Evolutionary conservation across 225 moss, liverwort and hornwort species (phyloP).

Genomic region (Ulota crispa): DNA sequence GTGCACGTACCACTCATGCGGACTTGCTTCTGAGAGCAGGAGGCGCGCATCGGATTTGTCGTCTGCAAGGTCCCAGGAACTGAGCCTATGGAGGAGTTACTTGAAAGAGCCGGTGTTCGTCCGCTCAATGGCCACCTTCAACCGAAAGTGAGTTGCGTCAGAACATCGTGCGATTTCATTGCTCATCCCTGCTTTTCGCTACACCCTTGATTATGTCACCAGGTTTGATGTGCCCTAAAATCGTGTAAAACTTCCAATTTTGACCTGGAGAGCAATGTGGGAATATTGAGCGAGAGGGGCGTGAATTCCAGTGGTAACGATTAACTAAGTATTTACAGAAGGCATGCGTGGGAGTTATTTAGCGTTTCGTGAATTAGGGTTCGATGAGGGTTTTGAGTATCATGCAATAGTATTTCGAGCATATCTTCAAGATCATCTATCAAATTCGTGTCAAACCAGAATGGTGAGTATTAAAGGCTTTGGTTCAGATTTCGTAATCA

Average conservation of each 20-base stretch:
- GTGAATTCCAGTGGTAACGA: background rate
- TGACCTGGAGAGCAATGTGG: background rate
- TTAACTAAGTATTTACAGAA: background rate
- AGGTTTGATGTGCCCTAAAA: background rate
- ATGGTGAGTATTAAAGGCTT: background rate
- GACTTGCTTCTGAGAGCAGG: constrained; percentile 16
- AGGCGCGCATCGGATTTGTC: background rate
- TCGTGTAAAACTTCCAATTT: background rate
- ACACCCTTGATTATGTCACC: background rate
- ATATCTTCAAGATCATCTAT: background rate
- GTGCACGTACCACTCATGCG: constrained; percentile 27
- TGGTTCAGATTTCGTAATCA: background rate
- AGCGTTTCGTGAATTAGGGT: background rate
- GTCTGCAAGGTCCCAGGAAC: constrained; percentile 13
- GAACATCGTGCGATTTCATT: background rate
- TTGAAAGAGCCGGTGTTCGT: constrained; percentile 35
- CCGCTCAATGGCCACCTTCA: constrained; percentile 47
- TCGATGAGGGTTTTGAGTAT: constrained; percentile 7
- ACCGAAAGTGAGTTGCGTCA: constrained; percentile 33
- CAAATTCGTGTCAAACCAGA: background rate
- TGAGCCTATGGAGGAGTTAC: constrained; percentile 39
- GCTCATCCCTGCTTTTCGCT: background rate
- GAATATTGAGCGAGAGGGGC: background rate
- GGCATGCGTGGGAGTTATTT: background rate
- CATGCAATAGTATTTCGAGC: background rate